A percentile compares a stretch with the other conserved stretches of the same genome.
These are phyloP conservation scores for Lathyrus aphaca DNA, from an alignment of 306 rosid genomes.

Conservation along the genomic window DNA sequence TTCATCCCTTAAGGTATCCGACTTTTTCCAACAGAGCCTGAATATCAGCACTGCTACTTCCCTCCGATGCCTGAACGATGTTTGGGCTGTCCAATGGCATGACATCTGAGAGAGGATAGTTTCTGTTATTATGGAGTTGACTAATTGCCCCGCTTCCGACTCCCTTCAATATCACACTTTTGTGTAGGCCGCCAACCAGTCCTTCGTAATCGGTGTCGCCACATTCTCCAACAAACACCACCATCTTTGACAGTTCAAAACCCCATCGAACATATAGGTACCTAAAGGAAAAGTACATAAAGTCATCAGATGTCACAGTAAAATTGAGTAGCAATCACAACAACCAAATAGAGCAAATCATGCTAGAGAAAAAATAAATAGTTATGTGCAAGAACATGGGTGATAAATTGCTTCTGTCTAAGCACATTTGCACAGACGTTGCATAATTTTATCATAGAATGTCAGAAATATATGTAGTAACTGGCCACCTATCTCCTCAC, in stretches of 20 bases:
- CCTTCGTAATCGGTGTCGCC: constrained; percentile 99
- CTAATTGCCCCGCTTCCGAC: constrained; percentile 65
- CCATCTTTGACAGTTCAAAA: constrained; percentile 87
- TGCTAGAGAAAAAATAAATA: constrained; percentile 2
- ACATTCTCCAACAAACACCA: constrained; percentile 87
- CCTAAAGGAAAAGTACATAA: constrained; percentile 51
- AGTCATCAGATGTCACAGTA: constrained; percentile 36
- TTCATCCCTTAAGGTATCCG: constrained; percentile 61
- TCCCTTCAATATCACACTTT: constrained; percentile 81
- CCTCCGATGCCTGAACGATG: constrained; percentile 65
- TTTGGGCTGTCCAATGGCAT: constrained; percentile 72
- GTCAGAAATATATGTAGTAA: no score
- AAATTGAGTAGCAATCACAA: constrained; percentile 4
- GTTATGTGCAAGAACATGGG: constrained; percentile 21
- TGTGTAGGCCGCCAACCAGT: constrained; percentile 81
- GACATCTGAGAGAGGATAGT: constrained; percentile 90
- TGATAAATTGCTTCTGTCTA: constrained; percentile 13
- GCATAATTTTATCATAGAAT: constrained; percentile 19
- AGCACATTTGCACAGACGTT: constrained; percentile 27
- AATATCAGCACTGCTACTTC: constrained; percentile 60
- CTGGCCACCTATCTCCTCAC: no score
- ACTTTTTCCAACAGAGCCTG: constrained; percentile 65
- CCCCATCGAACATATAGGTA: constrained; percentile 97
- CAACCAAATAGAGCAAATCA: constrained; percentile 30
- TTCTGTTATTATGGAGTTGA: constrained; percentile 78